Base-by-base conservation (phyloP, 495 filamentous ascomycete species). In the Trichoderma orchidacearum region DNA sequence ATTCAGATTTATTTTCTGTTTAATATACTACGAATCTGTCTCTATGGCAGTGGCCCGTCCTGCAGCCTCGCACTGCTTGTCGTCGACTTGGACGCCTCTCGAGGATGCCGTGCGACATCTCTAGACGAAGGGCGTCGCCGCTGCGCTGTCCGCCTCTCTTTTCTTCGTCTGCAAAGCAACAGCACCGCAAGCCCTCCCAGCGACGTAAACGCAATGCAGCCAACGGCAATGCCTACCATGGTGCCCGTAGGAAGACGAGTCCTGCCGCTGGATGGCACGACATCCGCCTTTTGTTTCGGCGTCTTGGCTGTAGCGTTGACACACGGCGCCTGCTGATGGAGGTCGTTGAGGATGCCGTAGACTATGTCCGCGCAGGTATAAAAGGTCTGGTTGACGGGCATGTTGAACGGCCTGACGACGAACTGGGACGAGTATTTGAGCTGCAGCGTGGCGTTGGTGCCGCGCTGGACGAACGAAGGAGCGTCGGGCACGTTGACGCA, bases 341-440 rank as follows among this genome's bases (percentile, higher is more conserved):
- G 75, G 5, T 61, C 53, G 29, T 50, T 58, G 6, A 66, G 54
- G 12, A 63, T 53, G 13, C 77, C 67, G 55, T 72, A 75, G 6
- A 66, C 74, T 34, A 79, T 68, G 62, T 80, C 75, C 9, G 77
- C 73, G 52, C 75, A 80, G 25, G 73, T 72, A 60, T 77, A 79
- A 65, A 74, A 79, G 21, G 71, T 75, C 56, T 75, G 65, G 51
- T 75, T 74, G 28, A 64, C 67, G 30, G 74, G 73, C 0, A 63
- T 66, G 58, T 76, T n/a, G n/a, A n/a, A n/a, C n/a, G n/a, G n/a
- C n/a, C n/a, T n/a, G n/a, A n/a, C n/a, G n/a, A n/a, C 73, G 28
- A 71, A 73, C 25, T 72, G 70, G 25, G 72, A 68, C 4, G 63
- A 66, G 61, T 79, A 79, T 23, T 68, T 69, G 57, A 80, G 56